Evolutionary conservation across 2,329 filamentous ascomycete genomes (phyloP), one percentile per base, ranked within the genome.

Genomic region (Myriosclerotinia duriaeana): DNA sequence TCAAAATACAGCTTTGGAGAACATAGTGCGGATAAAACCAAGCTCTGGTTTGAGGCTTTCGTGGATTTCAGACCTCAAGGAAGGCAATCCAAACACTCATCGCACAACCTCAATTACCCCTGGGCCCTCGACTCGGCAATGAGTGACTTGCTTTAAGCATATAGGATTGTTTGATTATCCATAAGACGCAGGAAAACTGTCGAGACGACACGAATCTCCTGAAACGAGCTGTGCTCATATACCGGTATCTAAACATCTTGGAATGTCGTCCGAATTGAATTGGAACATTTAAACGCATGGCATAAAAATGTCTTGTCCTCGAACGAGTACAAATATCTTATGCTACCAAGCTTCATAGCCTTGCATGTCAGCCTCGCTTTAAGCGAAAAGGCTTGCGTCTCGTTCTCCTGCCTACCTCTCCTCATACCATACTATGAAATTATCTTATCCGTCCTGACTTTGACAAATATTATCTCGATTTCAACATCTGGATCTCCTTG

Each of bases 361-460:
- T 61, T 61, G 58, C 30, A 61, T 50, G 5, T 30, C 44, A 61
- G 58, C 58, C 58, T 61, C 58, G 58, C 58, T 38, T 5, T 61
- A 61, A 61, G 58, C 58, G 58, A 61, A 61, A 60, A 61, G 58
- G 44, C 58, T 61, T 61, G 58, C 58, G 58, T 50, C 34, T 61
- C 9, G 34, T 50, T 20, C 34, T 20, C 48, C 44, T 61, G 58
- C 58, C 58, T 61, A 52, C 34, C 44, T 50, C 46, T 61, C 14
- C 30, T 38, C 34, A 20, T 50, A 46, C 1, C 58, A 52, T 61
- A 61, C 30, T 34, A 34, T 34, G 26, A 14, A 38, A 50, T 14
- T 6, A 50, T 5, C 14, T 7, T 26, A 17, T 26, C 14, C 34
- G 38, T 14, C 34, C 44, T 50, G 14, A 20, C 26, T 8, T 17